phyloP scores from a whole-genome alignment of 108 stramenopile genomes.

The Craspedostauros australis region DNA sequence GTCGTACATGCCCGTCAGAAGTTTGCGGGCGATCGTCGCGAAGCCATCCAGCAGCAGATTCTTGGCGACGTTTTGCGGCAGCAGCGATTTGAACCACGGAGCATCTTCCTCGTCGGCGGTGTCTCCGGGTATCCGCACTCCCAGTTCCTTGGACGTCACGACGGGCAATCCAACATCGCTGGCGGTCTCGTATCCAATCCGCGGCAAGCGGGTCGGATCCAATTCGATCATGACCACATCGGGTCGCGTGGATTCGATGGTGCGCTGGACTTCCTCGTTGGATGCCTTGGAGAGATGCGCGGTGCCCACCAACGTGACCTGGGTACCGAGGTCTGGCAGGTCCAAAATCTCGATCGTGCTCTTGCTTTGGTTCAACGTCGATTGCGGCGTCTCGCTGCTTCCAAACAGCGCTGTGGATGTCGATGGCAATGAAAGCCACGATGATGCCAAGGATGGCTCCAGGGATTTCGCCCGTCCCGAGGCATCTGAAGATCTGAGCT shows the following conservation, averaged over 20 bases:
- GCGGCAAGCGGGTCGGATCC: constrained; percentile 18
- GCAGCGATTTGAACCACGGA: not conserved
- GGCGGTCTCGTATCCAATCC: constrained; percentile 16
- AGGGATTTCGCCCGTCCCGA: too few species aligned
- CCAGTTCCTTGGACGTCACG: constrained; percentile 20
- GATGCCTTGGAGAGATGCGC: constrained; percentile 24
- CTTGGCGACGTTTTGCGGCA: constrained; percentile 1
- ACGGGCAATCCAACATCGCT: constrained; percentile 5
- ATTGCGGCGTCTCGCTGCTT: too few species aligned
- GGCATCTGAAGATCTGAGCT: too few species aligned
- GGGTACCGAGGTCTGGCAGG: too few species aligned
- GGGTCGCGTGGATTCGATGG: constrained; percentile 26
- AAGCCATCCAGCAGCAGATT: constrained; percentile 8
- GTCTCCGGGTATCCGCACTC: constrained; percentile 3
- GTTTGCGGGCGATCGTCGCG: constrained; percentile 10
- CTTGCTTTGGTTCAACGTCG: too few species aligned
- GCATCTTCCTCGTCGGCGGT: not conserved
- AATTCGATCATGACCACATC: constrained; percentile 31
- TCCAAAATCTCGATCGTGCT: too few species aligned
- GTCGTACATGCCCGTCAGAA: constrained; percentile 34
- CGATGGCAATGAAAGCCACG: too few species aligned
- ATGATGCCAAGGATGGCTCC: too few species aligned
- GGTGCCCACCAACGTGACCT: constrained; percentile 32
- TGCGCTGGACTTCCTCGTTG: constrained; percentile 19
- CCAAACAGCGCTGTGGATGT: too few species aligned